Evolutionary conservation across 1,284 basidiomycete species (phyloP).

Genomic region (Trametes hirsuta): DNA sequence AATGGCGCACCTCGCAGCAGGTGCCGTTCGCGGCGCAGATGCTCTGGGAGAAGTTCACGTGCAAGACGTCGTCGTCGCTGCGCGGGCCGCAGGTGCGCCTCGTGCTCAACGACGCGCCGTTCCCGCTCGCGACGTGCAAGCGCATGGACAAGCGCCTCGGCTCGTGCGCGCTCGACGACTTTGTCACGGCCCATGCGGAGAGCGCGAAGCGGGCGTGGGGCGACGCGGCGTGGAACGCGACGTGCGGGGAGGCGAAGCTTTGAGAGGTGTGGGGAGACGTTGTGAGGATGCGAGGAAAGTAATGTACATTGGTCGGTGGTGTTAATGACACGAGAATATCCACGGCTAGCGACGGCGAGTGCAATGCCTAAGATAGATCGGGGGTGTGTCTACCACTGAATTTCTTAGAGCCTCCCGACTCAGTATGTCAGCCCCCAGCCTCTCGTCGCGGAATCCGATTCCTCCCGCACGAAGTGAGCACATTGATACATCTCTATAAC

Average conservation of each 20-base stretch:
- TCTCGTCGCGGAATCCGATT: too few species aligned
- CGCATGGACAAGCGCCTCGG: constrained; percentile 37
- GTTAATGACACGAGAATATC: too few species aligned
- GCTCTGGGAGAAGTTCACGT: constrained; percentile 50
- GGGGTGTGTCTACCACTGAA: too few species aligned
- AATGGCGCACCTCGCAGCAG: constrained; percentile 46
- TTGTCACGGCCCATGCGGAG: constrained; percentile 37
- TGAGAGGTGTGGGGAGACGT: background rate
- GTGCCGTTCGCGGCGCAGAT: constrained; percentile 50
- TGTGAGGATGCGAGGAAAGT: background rate
- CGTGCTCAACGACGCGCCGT: constrained; percentile 46
- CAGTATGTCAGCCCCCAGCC: too few species aligned
- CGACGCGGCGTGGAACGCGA: constrained; percentile 41
- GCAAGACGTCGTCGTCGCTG: constrained; percentile 33
- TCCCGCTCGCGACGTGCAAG: constrained; percentile 40
- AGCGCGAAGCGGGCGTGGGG: constrained; percentile 37
- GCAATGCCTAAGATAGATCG: too few species aligned
- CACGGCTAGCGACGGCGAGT: too few species aligned
- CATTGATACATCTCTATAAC: too few species aligned
- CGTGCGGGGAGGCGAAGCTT: constrained; percentile 37
- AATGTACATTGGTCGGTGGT: background rate
- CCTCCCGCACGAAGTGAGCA: too few species aligned
- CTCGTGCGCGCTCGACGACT: constrained; percentile 44
- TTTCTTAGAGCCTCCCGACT: too few species aligned
- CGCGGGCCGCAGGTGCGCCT: constrained; percentile 46